Evolutionary conservation across 2,329 filamentous ascomycete genomes (phyloP).

Genomic region (Ophiostoma tasmaniense): DNA sequence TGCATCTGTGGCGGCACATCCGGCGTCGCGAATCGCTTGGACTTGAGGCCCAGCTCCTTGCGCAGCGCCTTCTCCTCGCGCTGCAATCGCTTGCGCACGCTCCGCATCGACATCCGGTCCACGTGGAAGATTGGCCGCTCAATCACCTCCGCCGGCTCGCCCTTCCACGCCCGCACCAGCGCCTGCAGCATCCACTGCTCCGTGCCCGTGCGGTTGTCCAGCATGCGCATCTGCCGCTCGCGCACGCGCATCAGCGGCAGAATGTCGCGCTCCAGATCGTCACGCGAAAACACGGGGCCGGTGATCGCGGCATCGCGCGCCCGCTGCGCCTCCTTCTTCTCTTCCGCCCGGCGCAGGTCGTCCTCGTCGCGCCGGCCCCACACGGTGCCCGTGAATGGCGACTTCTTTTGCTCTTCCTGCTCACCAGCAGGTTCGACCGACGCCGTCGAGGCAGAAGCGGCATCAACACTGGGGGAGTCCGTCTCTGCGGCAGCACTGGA

Average conservation of each 20-base stretch:
- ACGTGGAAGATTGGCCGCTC: background rate
- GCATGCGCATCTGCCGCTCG: slow-evolving; percentile 40
- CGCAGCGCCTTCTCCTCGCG: background rate
- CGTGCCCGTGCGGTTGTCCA: slow-evolving; percentile 37
- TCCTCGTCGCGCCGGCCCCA: background rate
- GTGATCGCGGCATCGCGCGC: background rate
- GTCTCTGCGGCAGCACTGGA: too few relatives aligned
- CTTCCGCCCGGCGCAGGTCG: background rate
- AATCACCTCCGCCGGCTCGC: slow-evolving; percentile 29
- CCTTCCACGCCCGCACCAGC: slow-evolving; percentile 51
- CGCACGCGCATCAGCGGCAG: slow-evolving; percentile 45
- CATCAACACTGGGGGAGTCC: too few relatives aligned
- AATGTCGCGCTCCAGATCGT: slow-evolving; percentile 34
- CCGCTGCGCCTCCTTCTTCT: background rate
- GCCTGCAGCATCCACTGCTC: slow-evolving; percentile 49
- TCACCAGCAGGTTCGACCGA: too few relatives aligned
- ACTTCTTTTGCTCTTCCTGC: too few relatives aligned
- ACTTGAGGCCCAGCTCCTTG: background rate
- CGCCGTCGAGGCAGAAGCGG: too few relatives aligned
- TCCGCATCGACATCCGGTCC: background rate
- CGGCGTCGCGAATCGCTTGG: background rate
- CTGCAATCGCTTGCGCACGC: background rate
- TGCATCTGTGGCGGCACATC: background rate
- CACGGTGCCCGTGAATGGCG: background rate
- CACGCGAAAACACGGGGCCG: slow-evolving; percentile 34